These are phyloP conservation scores for Claviceps lovelessii DNA, from an alignment of 2,329 filamentous ascomycete genomes.

Conservation along the genomic window DNA sequence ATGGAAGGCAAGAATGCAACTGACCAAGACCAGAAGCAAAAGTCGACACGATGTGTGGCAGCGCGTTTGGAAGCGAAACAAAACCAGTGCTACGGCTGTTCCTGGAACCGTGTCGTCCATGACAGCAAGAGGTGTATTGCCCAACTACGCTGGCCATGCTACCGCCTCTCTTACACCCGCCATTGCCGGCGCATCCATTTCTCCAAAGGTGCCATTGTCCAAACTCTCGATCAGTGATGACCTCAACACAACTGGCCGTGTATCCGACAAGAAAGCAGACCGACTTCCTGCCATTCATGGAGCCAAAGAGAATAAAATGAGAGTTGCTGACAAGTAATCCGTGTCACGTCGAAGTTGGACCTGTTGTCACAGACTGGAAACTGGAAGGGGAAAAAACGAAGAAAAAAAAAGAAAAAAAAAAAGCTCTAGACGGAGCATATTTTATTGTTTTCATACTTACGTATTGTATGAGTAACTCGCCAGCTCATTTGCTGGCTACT, in stretches of 20 bases:
- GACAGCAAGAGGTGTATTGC: conserved; percentile 39
- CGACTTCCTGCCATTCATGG: conserved; percentile 20
- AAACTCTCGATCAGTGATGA: conserved; percentile 15
- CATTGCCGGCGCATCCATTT: conserved; percentile 24
- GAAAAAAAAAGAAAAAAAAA: conserved; percentile 5
- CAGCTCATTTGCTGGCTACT: conserved; percentile 7
- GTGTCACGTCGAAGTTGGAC: not conserved
- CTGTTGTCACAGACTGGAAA: not conserved
- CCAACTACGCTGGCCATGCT: conserved; percentile 37
- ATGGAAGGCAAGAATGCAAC: not conserved
- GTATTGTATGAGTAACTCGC: conserved; percentile 15
- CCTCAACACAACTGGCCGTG: conserved; percentile 6
- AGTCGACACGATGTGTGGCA: conserved; percentile 33
- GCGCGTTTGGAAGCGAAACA: conserved; percentile 36
- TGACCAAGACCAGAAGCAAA: conserved; percentile 16
- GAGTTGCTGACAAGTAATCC: not conserved
- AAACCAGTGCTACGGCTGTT: conserved; percentile 30
- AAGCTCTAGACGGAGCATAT: conserved; percentile 16
- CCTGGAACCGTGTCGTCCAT: conserved; percentile 37
- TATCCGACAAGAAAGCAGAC: conserved; percentile 29
- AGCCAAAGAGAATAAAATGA: conserved; percentile 4
- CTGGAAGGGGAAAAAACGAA: conserved; percentile 2
- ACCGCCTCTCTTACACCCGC: conserved; percentile 34
- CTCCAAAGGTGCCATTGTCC: conserved; percentile 15
- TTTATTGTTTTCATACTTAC: conserved; percentile 20